Percentiles rank a stretch among this genome's conserved stretches.
These are phyloP conservation scores for Fragaria nilgerrensis DNA, from an alignment of 306 rosid species.

Conservation along the genomic window DNA sequence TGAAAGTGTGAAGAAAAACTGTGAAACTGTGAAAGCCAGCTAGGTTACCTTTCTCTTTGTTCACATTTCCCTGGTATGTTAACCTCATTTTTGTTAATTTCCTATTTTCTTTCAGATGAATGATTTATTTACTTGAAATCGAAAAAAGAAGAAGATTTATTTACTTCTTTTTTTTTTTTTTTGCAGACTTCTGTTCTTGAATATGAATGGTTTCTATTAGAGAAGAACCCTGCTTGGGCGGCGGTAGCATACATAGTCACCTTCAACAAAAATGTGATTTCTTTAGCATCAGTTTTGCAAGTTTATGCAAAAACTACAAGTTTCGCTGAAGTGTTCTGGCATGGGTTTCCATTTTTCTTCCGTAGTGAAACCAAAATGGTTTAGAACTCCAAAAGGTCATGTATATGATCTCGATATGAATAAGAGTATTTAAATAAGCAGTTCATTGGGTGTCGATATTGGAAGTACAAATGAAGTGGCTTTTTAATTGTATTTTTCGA, in stretches of 20 bases:
- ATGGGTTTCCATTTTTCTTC: too few relatives aligned
- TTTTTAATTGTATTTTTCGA: slow-evolving; percentile 31
- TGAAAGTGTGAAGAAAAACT: neutral
- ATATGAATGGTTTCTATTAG: neutral
- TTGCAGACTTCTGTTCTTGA: neutral
- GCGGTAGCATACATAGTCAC: too few relatives aligned
- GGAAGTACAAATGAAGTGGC: slow-evolving; percentile 63
- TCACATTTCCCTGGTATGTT: neutral
- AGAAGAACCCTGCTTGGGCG: neutral
- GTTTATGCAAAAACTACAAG: too few relatives aligned
- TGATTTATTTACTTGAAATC: neutral
- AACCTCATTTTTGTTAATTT: neutral
- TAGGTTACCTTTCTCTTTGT: neutral
- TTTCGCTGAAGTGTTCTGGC: too few relatives aligned
- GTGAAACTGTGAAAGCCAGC: too few relatives aligned
- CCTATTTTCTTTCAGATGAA: neutral
- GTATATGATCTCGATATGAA: slow-evolving; percentile 34
- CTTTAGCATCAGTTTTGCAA: too few relatives aligned
- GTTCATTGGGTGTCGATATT: slow-evolving; percentile 40
- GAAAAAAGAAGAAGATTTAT: too few relatives aligned
- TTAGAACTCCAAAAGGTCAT: slow-evolving; percentile 4
- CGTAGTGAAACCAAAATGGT: neutral
- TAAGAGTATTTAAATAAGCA: slow-evolving; percentile 32
- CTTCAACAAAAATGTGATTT: too few relatives aligned
- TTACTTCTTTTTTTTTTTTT: neutral